These are phyloP conservation scores for Tetratostichococcus sp. DNA, from an alignment of 139 green algal genomes.

Conservation along the genomic window DNA sequence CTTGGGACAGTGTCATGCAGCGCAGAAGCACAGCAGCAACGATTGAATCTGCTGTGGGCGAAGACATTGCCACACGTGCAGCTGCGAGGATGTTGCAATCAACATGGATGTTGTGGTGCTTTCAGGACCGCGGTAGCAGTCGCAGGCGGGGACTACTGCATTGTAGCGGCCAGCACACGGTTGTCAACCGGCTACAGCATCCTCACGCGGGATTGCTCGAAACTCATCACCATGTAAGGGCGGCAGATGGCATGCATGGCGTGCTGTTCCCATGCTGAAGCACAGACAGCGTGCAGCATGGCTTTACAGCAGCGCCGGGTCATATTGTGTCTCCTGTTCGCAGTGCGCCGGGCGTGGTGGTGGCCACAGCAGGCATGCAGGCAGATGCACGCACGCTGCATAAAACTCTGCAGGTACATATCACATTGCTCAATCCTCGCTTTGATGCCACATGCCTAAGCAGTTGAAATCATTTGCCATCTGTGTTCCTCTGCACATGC, in stretches of 20 bases:
- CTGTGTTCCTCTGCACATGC: no score
- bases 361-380: slow-evolving; percentile 89
- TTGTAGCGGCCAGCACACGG: slow-evolving; percentile 89
- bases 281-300: no score
- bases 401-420: slow-evolving; percentile 76
- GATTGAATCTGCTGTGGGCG: neutral
- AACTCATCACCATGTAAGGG: slow-evolving; percentile 81
- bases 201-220: slow-evolving; percentile 79
- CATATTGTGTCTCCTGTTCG: no score
- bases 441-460: no score
- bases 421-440: no score
- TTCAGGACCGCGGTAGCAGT: slow-evolving; percentile 86
- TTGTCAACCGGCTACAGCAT: slow-evolving; percentile 96
- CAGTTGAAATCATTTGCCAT: no score
- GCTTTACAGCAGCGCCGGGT: no score
- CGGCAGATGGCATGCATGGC: neutral
- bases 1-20: no score
- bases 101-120: neutral
- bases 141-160: slow-evolving; percentile 92
- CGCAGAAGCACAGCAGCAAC: no score
- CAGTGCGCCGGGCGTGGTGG: slow-evolving; percentile 37
- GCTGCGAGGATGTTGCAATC: neutral
- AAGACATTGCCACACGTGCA: no score
- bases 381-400: slow-evolving; percentile 87
- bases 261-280: slow-evolving; percentile 16